A percentile compares a stretch with the other conserved stretches of the same genome.
These are phyloP conservation scores for Boechera stricta DNA, from an alignment of 345 rosid genomes.

Conservation along the genomic window DNA sequence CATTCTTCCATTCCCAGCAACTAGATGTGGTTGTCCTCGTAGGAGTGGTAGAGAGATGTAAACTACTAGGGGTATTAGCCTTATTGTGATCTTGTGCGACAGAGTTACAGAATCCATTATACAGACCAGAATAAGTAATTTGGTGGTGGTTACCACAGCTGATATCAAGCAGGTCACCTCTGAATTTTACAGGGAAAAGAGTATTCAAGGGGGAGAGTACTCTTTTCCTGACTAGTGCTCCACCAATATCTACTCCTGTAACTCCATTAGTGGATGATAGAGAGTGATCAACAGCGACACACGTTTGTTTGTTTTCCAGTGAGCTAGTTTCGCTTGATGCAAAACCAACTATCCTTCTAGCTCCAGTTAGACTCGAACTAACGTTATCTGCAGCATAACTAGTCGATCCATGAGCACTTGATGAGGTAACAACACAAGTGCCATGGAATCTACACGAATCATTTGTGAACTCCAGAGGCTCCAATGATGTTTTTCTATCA, in stretches of 20 bases:
- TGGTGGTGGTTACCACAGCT: constrained; percentile 55
- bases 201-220: constrained; percentile 71
- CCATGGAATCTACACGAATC: constrained; percentile 49
- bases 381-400: constrained; percentile 48
- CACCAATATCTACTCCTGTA: constrained; percentile 51
- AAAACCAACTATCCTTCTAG: constrained; percentile 83
- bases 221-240: constrained; percentile 71
- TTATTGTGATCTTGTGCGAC: constrained; percentile 60
- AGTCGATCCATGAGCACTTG: constrained; percentile 54
- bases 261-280: constrained; percentile 44
- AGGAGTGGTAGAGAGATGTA: constrained; percentile 45
- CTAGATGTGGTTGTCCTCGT: constrained; percentile 51
- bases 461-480: constrained; percentile 51
- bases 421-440: constrained; percentile 44
- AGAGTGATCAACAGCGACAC: constrained; percentile 48
- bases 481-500: constrained; percentile 58
- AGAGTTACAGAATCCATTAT: constrained; percentile 43
- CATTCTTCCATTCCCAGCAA: constrained; percentile 51
- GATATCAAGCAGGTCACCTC: constrained; percentile 65
- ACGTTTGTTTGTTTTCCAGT: constrained; percentile 41
- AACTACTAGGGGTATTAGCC: constrained; percentile 57
- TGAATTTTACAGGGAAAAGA: constrained; percentile 61
- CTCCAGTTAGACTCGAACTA: constrained; percentile 53
- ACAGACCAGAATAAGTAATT: constrained; percentile 44
- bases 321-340: constrained; percentile 55